phyloP scores from a whole-genome alignment of 1,284 basidiomycete species.

The Erythrobasidium hasegawianum region DNA sequence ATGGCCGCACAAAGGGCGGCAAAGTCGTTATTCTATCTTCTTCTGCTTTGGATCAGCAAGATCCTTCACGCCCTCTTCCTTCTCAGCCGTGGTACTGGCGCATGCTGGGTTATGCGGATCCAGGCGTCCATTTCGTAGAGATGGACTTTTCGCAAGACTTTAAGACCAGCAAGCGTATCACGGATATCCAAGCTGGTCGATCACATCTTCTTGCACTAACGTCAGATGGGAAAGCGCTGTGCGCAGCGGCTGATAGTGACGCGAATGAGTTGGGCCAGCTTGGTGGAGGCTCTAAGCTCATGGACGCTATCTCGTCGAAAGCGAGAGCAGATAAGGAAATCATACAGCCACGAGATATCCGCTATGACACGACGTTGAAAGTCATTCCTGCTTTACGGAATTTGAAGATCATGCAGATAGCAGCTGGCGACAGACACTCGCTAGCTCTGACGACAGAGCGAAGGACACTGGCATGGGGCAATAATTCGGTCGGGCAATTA shows the following conservation, averaged over 20 bases:
- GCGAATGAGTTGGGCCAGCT: constrained; percentile 87
- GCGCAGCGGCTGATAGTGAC: constrained; percentile 67
- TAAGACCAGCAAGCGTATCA: constrained; percentile 59
- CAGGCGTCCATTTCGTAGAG: constrained; percentile 51
- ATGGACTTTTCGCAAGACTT: constrained; percentile 55
- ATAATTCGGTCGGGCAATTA: constrained; percentile 64
- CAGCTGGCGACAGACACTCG: constrained; percentile 68
- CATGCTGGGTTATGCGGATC: constrained; percentile 46
- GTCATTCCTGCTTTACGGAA: constrained; percentile 74
- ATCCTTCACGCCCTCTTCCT: constrained; percentile 42
- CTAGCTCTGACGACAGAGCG: constrained; percentile 65
- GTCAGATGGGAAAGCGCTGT: constrained; percentile 72
- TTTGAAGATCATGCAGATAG: constrained; percentile 64
- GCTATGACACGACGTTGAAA: constrained; percentile 69
- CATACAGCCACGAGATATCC: constrained; percentile 52
- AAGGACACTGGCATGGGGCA: constrained; percentile 83
- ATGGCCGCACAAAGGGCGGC: constrained; percentile 56
- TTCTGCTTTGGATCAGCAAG: constrained; percentile 49
- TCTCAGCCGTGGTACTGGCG: constrained; percentile 37
- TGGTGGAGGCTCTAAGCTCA: constrained; percentile 61
- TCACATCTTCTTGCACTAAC: constrained; percentile 84
- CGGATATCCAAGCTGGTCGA: constrained; percentile 67
- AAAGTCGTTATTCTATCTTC: constrained; percentile 40
- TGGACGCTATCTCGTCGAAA: constrained; percentile 42
- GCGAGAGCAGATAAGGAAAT: constrained; percentile 28